Evolutionary conservation across 164 flowering plant species (phyloP).

Genomic region (Piper longum): DNA sequence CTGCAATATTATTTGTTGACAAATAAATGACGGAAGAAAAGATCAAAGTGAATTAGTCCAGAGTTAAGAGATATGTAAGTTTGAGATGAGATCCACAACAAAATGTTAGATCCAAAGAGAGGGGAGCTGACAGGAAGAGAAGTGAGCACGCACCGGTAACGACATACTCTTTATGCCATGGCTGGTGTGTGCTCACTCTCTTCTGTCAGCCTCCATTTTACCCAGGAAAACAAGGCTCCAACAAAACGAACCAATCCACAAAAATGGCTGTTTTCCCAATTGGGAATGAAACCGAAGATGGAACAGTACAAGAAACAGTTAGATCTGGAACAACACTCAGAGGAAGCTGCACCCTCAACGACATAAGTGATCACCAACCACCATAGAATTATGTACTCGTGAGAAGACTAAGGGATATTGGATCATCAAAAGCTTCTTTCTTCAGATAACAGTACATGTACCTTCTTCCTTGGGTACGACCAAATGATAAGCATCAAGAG

Average conservation of each 20-base stretch:
- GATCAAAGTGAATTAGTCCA: too few relatives aligned
- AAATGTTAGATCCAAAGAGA: too few relatives aligned
- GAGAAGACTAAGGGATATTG: not conserved
- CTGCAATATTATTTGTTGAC: too few relatives aligned
- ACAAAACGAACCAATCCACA: too few relatives aligned
- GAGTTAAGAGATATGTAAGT: too few relatives aligned
- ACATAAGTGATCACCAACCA: not conserved
- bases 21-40: too few relatives aligned
- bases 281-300: not conserved
- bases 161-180: conserved; percentile 18
- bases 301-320: not conserved
- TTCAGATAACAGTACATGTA: too few relatives aligned
- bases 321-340: not conserved
- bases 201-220: conserved; percentile 24
- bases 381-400: too few relatives aligned
- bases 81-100: too few relatives aligned
- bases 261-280: not conserved
- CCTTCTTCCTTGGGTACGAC: too few relatives aligned
- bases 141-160: conserved; percentile 34
- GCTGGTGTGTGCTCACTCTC: conserved; percentile 44
- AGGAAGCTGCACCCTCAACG: not conserved
- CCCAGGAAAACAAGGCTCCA: not conserved
- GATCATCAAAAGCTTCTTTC: too few relatives aligned
- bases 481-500: too few relatives aligned
- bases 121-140: conserved; percentile 33